These are phyloP conservation scores for Pseudotsuga menziesii DNA, from an alignment of 75 land plant species.

Conservation along the genomic window DNA sequence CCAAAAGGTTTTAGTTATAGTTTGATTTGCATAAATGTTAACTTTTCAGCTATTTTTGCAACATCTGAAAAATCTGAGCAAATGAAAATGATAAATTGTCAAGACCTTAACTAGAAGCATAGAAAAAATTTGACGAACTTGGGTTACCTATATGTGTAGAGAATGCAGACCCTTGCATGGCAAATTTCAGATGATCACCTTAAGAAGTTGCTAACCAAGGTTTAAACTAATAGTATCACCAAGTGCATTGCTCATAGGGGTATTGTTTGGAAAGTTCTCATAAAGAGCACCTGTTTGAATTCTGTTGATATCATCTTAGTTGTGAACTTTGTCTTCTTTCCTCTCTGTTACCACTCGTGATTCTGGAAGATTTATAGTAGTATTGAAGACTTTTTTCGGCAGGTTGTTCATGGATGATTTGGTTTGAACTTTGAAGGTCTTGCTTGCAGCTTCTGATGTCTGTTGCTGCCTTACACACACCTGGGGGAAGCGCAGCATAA, in stretches of 20 bases:
- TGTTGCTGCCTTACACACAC: no score
- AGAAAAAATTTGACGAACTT: background rate
- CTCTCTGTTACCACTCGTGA: no score
- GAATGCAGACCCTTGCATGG: background rate
- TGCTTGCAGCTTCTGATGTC: no score
- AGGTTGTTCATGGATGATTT: no score
- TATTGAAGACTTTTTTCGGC: no score
- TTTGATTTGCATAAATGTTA: background rate
- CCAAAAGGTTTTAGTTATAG: background rate
- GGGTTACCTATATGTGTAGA: background rate
- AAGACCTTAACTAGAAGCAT: background rate
- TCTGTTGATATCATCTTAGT: background rate
- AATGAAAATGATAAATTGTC: background rate
- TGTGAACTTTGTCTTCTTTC: no score
- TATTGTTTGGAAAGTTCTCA: background rate
- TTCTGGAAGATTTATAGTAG: no score
- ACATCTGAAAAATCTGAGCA: background rate
- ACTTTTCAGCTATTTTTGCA: background rate
- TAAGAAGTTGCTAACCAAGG: background rate
- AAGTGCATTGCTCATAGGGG: background rate
- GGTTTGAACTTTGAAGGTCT: no score
- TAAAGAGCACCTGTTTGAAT: background rate
- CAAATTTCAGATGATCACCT: background rate
- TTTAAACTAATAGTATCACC: background rate
- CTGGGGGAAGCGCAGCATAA: no score